Percentiles rank a stretch among this genome's conserved stretches.
Evolutionary conservation across 2,329 filamentous ascomycete species (phyloP).

Genomic region (Exophiala sp.): DNA sequence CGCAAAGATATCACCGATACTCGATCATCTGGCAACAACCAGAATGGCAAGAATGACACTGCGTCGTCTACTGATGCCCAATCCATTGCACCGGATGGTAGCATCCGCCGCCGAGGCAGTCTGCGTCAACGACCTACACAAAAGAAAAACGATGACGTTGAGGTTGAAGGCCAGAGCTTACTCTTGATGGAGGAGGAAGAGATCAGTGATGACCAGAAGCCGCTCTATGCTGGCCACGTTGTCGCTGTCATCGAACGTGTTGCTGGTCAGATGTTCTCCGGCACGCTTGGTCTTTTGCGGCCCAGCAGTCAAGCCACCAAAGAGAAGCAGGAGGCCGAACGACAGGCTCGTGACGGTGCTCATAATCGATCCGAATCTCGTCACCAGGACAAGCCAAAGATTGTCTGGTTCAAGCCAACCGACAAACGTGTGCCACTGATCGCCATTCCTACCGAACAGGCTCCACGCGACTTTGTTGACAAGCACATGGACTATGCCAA

Average conservation of each 20-base stretch:
- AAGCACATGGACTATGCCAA: conserved; percentile 97
- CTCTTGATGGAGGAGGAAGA: conserved; percentile 97
- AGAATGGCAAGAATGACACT: conserved; percentile 46
- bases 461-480: conserved; percentile 94
- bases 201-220: conserved; percentile 97
- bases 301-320: conserved; percentile 98
- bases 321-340: conserved; percentile 97
- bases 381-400: conserved; percentile 95
- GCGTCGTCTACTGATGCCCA: conserved; percentile 58
- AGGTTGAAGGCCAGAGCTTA: conserved; percentile 95
- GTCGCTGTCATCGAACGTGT: conserved; percentile 96
- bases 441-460: conserved; percentile 96
- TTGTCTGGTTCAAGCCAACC: conserved; percentile 99
- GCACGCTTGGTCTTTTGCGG: conserved; percentile 84
- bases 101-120: conserved; percentile 86
- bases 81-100: conserved; percentile 63
- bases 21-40: conserved; percentile 64
- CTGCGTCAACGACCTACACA: conserved; percentile 93
- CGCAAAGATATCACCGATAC: conserved; percentile 97
- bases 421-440: conserved; percentile 98
- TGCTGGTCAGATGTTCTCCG: conserved; percentile 98
- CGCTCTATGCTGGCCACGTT: conserved; percentile 91
- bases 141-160: conserved; percentile 99
- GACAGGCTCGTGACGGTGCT: conserved; percentile 78
- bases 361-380: conserved; percentile 68